Evolutionary conservation across 2,329 filamentous ascomycete species (phyloP).

Genomic region (Cryphonectria carpinicola): DNA sequence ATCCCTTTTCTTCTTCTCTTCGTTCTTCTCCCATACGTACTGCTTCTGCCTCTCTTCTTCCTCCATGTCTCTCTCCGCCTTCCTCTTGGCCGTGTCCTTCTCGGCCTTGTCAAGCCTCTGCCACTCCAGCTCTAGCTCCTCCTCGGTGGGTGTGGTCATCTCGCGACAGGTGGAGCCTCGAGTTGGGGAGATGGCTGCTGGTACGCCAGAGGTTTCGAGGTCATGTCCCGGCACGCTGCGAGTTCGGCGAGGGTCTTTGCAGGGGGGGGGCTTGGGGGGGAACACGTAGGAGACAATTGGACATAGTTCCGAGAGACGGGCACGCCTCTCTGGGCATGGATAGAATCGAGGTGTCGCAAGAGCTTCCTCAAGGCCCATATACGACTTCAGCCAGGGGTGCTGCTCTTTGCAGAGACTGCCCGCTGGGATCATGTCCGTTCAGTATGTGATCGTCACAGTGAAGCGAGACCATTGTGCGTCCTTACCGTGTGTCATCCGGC

Average conservation of each 20-base stretch:
- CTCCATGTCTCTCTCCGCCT: not conserved
- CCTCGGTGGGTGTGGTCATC: not conserved
- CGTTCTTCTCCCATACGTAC: no score
- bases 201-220: not conserved
- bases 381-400: not conserved
- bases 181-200: not conserved
- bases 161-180: not conserved
- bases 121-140: not conserved
- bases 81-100: not conserved
- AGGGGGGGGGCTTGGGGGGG: not conserved
- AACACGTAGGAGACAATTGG: not conserved
- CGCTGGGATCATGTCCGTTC: not conserved
- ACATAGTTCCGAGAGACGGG: not conserved
- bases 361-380: not conserved
- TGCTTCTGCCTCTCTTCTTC: not conserved
- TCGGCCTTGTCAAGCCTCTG: not conserved
- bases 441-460: not conserved
- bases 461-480: not conserved
- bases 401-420: not conserved
- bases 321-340: not conserved
- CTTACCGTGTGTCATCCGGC: not conserved
- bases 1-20: no score
- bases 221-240: not conserved
- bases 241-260: not conserved
- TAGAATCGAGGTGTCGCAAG: not conserved